Percentiles rank a stretch among this genome's conserved stretches.
Conservation (phyloP, 257 asterid genomes). For the Rehmannia glutinosa region DNA sequence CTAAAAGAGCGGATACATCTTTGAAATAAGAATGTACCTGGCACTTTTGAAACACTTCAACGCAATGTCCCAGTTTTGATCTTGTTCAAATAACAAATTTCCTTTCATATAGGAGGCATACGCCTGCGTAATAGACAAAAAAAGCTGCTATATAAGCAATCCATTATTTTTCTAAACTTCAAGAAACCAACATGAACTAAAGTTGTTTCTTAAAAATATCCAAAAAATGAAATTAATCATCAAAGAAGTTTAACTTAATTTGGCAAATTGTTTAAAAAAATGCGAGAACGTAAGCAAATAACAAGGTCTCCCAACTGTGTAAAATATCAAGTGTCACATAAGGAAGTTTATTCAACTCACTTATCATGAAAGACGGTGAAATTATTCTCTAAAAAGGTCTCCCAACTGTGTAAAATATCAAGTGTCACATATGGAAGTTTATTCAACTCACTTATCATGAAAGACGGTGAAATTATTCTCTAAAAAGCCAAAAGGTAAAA, state of each 20-base stretch:
- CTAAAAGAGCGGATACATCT: neutral
- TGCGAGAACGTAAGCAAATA: neutral
- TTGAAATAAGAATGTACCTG: slow-evolving; percentile 45
- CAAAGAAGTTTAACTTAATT: neutral
- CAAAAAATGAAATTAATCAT: neutral
- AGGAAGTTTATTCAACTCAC: neutral
- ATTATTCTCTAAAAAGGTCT: neutral
- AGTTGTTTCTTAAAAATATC: no score
- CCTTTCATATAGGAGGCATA: slow-evolving; percentile 97
- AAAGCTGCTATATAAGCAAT: slow-evolving; percentile 15
- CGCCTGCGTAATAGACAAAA: slow-evolving; percentile 50
- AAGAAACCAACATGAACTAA: neutral
- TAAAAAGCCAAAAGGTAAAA: neutral
- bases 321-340: neutral
- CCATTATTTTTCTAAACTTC: neutral
- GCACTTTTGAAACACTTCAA: slow-evolving; percentile 87
- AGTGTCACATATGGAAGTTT: neutral
- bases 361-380: neutral
- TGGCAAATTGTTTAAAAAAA: neutral
- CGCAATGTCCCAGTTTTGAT: slow-evolving; percentile 89
- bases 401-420: neutral
- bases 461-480: neutral
- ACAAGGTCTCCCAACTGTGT: neutral
- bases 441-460: neutral
- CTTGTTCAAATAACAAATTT: slow-evolving; percentile 86